Conservation (phyloP, 2,329 filamentous ascomycete genomes). For the Triangularia setosa region DNA sequence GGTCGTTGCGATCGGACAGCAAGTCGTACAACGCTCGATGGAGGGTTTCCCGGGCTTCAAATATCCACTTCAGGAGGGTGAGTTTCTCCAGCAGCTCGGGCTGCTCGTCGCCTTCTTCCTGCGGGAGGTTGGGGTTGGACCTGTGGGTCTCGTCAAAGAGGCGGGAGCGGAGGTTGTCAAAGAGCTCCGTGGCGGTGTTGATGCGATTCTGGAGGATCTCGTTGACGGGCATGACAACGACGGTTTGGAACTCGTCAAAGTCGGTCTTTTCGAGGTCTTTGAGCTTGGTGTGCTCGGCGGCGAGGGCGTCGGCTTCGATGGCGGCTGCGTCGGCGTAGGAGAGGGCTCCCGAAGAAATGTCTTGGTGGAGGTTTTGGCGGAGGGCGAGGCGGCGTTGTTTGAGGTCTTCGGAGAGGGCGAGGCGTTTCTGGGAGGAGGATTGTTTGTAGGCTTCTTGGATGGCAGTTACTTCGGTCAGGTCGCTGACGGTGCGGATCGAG, state of each 20-base stretch:
- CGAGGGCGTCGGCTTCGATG: slow-evolving; percentile 71
- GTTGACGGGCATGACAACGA: slow-evolving; percentile 80
- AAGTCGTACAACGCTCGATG: slow-evolving; percentile 84
- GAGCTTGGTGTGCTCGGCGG: slow-evolving; percentile 64
- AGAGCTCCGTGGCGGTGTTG: slow-evolving; percentile 67
- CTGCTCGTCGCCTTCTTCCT: slow-evolving; percentile 92
- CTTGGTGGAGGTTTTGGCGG: slow-evolving; percentile 69
- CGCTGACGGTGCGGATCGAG: slow-evolving; percentile 68
- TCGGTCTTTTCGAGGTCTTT: slow-evolving; percentile 73
- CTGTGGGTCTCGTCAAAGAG: slow-evolving; percentile 69
- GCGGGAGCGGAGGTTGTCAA: slow-evolving; percentile 68
- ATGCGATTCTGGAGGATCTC: slow-evolving; percentile 75
- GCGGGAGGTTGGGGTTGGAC: slow-evolving; percentile 73
- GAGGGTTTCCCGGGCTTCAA: slow-evolving; percentile 84
- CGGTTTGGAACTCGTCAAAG: slow-evolving; percentile 79
- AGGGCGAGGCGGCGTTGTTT: slow-evolving; percentile 59
- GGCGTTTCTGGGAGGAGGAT: slow-evolving; percentile 55
- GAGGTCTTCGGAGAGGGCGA: slow-evolving; percentile 50
- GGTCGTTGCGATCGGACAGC: slow-evolving; percentile 77
- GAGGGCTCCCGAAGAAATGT: slow-evolving; percentile 74
- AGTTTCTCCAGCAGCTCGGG: slow-evolving; percentile 92
- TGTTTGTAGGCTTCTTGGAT: slow-evolving; percentile 60
- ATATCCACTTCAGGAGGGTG: slow-evolving; percentile 93
- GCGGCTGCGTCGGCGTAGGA: slow-evolving; percentile 78
- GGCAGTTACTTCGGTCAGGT: slow-evolving; percentile 66